Conservation (phyloP, 1,284 basidiomycete species). For the Vanrija sp. region DNA sequence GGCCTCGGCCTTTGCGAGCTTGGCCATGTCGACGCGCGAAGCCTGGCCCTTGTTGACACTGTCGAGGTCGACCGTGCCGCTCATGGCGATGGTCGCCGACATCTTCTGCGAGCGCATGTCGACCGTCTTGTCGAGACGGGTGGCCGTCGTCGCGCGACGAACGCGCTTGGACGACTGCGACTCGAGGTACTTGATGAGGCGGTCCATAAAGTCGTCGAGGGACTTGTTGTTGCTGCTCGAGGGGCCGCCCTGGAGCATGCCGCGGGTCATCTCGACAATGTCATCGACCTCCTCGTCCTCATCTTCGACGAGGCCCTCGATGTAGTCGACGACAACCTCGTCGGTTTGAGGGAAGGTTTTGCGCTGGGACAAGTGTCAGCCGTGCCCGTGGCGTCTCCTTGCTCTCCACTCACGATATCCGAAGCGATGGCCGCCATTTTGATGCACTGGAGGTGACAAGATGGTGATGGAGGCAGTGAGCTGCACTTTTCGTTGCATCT, state of each 20-base stretch:
- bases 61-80: constrained; percentile 86
- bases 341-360: constrained; percentile 79
- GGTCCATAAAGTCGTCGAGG: constrained; percentile 49
- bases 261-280: constrained; percentile 70
- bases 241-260: constrained; percentile 57
- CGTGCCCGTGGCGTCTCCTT: too few relatives aligned
- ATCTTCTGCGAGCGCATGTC: constrained; percentile 82
- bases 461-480: neutral
- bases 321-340: constrained; percentile 87
- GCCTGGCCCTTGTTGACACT: constrained; percentile 91
- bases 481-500: neutral
- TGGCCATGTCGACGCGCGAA: constrained; percentile 94
- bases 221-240: constrained; percentile 38
- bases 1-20: constrained; percentile 96
- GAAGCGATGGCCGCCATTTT: constrained; percentile 28
- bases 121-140: constrained; percentile 86
- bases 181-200: constrained; percentile 65
- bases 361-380: constrained; percentile 45
- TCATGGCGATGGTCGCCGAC: constrained; percentile 76
- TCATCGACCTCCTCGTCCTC: constrained; percentile 82
- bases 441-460: neutral
- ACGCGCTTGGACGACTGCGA: constrained; percentile 58
- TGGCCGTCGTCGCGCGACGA: constrained; percentile 52
- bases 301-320: constrained; percentile 87
- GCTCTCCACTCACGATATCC: constrained; percentile 21